Conservation (phyloP, 2,329 filamentous ascomycete genomes). For the Tolypocladium cylindrosporum region DNA sequence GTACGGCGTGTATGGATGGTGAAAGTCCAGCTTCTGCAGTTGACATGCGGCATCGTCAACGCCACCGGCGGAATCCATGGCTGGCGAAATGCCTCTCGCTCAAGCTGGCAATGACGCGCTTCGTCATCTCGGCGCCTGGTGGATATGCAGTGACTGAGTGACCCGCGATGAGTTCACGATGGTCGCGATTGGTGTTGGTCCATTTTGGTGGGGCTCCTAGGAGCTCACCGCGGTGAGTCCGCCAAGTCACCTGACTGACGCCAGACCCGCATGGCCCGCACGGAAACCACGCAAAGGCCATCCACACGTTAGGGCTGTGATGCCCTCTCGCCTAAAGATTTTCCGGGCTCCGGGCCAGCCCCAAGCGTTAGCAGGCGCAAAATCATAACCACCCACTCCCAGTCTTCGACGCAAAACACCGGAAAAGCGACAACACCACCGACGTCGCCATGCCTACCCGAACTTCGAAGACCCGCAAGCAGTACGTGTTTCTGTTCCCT, state of each 20-base stretch:
- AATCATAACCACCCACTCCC: slow-evolving; percentile 27
- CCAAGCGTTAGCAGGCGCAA: slow-evolving; percentile 22
- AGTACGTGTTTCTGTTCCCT: slow-evolving; percentile 41
- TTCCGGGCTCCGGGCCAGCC: slow-evolving; percentile 13
- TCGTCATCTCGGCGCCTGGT: not conserved
- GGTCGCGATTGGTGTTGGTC: slow-evolving; percentile 2
- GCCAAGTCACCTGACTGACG: slow-evolving; percentile 19
- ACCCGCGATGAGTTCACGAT: not conserved
- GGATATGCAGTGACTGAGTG: not conserved
- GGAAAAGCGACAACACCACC: slow-evolving; percentile 34
- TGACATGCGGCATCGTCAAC: slow-evolving; percentile 9
- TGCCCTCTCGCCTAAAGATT: slow-evolving; percentile 32
- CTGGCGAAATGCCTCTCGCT: not conserved
- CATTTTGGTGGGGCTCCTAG: slow-evolving; percentile 9
- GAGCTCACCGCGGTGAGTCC: slow-evolving; percentile 11
- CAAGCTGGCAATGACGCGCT: not conserved
- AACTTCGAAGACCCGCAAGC: slow-evolving; percentile 68
- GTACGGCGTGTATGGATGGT: slow-evolving; percentile 83
- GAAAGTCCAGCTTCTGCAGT: slow-evolving; percentile 48
- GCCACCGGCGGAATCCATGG: not conserved
- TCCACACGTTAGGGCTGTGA: slow-evolving; percentile 26
- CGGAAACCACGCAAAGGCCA: not conserved
- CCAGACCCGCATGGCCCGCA: slow-evolving; percentile 1
- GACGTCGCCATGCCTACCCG: slow-evolving; percentile 61
- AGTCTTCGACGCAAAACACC: slow-evolving; percentile 23